These are phyloP conservation scores for Pichia sp. DNA, from an alignment of 1,139 yeast genomes.

Conservation along the genomic window DNA sequence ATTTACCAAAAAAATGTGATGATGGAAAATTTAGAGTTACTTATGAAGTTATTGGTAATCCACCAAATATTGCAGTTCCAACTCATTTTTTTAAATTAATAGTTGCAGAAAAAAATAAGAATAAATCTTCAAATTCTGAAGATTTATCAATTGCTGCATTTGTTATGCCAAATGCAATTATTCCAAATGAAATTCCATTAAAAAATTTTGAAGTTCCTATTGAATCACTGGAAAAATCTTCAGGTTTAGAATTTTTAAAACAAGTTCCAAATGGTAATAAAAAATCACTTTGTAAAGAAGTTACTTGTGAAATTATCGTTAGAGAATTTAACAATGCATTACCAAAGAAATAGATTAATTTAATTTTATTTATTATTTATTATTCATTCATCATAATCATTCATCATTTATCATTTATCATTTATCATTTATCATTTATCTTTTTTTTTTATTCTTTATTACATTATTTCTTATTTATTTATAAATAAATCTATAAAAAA, in stretches of 20 bases:
- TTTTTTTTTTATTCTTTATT: too few species aligned
- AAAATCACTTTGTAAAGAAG: constrained; percentile 71
- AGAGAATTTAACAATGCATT: constrained; percentile 55
- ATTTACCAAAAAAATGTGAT: constrained; percentile 68
- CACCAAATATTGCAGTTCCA: constrained; percentile 95
- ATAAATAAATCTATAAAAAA: background rate
- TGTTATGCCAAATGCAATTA: constrained; percentile 79
- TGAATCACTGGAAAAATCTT: constrained; percentile 78
- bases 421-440: too few species aligned
- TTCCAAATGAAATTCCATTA: constrained; percentile 64
- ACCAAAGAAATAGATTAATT: constrained; percentile 11
- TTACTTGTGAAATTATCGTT: constrained; percentile 73
- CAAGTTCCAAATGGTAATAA: constrained; percentile 56
- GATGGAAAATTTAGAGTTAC: constrained; percentile 75
- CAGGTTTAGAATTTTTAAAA: constrained; percentile 77
- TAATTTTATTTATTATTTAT: too few species aligned
- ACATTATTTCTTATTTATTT: background rate
- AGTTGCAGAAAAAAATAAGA: constrained; percentile 63
- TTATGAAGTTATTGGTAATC: constrained; percentile 93
- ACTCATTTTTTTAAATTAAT: constrained; percentile 91
- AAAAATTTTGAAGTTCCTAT: constrained; percentile 79
- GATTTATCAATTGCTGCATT: constrained; percentile 80
- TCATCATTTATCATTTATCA: too few species aligned
- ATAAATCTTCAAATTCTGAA: constrained; percentile 34
- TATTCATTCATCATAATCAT: too few species aligned